Conservation (phyloP, 1,284 basidiomycete species). For the Malassezia obtusa region DNA sequence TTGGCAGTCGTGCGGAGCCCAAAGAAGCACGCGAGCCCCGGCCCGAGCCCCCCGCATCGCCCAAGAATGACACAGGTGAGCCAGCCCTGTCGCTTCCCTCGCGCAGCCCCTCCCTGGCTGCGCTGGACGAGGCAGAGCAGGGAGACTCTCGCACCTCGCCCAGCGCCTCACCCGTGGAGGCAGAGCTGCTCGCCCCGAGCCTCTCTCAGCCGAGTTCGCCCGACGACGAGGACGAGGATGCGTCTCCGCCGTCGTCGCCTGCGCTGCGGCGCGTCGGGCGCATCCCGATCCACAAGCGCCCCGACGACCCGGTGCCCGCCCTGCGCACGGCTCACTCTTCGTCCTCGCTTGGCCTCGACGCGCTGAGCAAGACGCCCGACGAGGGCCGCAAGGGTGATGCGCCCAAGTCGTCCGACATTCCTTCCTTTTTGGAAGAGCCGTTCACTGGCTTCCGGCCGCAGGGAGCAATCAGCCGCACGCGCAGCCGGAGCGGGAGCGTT, state of each 20-base stretch:
- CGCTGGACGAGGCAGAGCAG: not conserved
- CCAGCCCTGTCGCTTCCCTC: not conserved
- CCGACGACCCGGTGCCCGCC: not conserved
- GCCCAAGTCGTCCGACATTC: not conserved
- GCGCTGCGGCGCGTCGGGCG: constrained; percentile 12
- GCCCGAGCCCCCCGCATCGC: not conserved
- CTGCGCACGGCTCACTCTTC: constrained; percentile 8
- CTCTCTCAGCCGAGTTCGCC: not conserved
- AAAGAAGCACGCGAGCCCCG: not conserved
- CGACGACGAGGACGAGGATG: not conserved
- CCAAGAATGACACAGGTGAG: not conserved
- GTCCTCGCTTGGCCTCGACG: constrained; percentile 7
- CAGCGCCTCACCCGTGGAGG: not conserved
- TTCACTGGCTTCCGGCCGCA: constrained; percentile 11
- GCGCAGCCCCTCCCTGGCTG: not conserved
- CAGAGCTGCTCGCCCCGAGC: not conserved
- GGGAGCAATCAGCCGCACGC: constrained; percentile 1
- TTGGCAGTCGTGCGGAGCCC: constrained; percentile 20
- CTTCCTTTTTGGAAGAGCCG: constrained; percentile 12
- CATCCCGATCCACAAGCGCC: not conserved
- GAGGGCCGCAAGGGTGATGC: not conserved
- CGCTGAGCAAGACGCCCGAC: not conserved
- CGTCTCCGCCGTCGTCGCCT: constrained; percentile 1
- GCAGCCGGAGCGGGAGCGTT: constrained; percentile 11
- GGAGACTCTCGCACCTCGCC: not conserved